These are phyloP conservation scores for Apiotrichum laibachii DNA, from an alignment of 1,284 basidiomycete species.

Conservation along the genomic window DNA sequence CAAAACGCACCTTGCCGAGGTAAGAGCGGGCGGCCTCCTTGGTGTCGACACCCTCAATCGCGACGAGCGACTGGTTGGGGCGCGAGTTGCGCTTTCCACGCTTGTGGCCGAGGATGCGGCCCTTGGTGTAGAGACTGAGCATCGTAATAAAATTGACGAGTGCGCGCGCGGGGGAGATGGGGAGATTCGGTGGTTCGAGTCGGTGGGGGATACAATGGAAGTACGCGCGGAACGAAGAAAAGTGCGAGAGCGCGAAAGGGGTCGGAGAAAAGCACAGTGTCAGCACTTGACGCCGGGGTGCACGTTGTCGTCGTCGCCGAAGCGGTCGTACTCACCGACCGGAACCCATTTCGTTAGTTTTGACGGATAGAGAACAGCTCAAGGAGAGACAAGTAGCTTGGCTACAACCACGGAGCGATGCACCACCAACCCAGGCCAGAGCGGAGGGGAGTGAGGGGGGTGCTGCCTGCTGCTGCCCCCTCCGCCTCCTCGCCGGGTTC, in stretches of 20 bases:
- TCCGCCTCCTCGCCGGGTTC: too few relatives aligned
- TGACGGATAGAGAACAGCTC: slow-evolving; percentile 3
- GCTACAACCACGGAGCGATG: background rate
- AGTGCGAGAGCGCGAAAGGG: background rate
- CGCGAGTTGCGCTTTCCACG: slow-evolving; percentile 94
- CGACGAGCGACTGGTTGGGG: slow-evolving; percentile 92
- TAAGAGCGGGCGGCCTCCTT: slow-evolving; percentile 97
- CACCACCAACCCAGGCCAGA: background rate
- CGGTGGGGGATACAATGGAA: background rate
- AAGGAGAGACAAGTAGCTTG: background rate
- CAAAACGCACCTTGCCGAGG: slow-evolving; percentile 82
- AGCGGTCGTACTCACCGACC: slow-evolving; percentile 4
- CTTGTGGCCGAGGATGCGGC: slow-evolving; percentile 96
- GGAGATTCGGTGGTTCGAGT: background rate
- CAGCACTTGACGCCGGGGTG: background rate
- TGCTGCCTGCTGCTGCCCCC: too few relatives aligned
- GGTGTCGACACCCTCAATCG: slow-evolving; percentile 93
- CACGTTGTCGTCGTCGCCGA: background rate
- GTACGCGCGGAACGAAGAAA: background rate
- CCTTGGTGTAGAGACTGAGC: slow-evolving; percentile 87
- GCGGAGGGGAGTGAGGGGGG: too few relatives aligned
- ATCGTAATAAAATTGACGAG: background rate
- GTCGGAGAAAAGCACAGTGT: slow-evolving; percentile 4
- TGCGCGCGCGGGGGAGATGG: background rate
- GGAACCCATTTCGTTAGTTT: slow-evolving; percentile 6